Evolutionary conservation across 495 filamentous ascomycete species (phyloP).

Genomic region (Filosporella fistucella): DNA sequence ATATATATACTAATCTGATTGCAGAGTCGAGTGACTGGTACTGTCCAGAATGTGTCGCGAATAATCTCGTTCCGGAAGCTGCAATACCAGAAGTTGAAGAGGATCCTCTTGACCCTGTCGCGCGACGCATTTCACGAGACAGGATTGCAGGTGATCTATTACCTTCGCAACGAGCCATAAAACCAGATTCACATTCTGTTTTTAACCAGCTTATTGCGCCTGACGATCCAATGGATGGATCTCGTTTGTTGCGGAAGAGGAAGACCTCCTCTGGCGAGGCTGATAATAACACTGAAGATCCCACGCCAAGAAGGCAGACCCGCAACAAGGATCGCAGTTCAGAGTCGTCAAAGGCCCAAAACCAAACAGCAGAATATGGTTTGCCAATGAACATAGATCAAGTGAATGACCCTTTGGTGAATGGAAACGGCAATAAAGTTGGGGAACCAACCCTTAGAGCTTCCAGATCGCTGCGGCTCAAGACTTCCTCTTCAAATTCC

Average conservation of each 20-base stretch:
- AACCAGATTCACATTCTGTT: constrained; percentile 79
- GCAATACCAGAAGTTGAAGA: constrained; percentile 23
- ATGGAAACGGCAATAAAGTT: constrained; percentile 14
- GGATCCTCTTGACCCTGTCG: constrained; percentile 12
- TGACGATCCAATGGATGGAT: constrained; percentile 81
- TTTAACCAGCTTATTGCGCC: constrained; percentile 77
- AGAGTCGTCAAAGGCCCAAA: background rate
- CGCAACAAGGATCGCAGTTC: constrained; percentile 17
- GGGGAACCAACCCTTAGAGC: constrained; percentile 16
- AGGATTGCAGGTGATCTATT: constrained; percentile 63
- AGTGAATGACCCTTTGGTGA: constrained; percentile 4
- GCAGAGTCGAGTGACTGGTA: constrained; percentile 66
- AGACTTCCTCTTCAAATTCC: constrained; percentile 17
- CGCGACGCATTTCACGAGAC: constrained; percentile 23
- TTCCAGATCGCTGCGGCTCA: constrained; percentile 31
- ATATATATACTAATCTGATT: constrained; percentile 14
- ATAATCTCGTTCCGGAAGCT: constrained; percentile 54
- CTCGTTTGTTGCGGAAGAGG: constrained; percentile 80
- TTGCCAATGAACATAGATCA: constrained; percentile 6
- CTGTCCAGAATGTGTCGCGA: constrained; percentile 70
- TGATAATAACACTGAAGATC: constrained; percentile 11
- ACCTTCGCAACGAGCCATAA: constrained; percentile 61
- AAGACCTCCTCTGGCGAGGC: constrained; percentile 51
- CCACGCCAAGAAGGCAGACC: constrained; percentile 15
- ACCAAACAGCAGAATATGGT: background rate